Evolutionary conservation across 2,329 filamentous ascomycete genomes (phyloP), one percentile per base, ranked within the genome.

Genomic region (Aspergillus sp.): DNA sequence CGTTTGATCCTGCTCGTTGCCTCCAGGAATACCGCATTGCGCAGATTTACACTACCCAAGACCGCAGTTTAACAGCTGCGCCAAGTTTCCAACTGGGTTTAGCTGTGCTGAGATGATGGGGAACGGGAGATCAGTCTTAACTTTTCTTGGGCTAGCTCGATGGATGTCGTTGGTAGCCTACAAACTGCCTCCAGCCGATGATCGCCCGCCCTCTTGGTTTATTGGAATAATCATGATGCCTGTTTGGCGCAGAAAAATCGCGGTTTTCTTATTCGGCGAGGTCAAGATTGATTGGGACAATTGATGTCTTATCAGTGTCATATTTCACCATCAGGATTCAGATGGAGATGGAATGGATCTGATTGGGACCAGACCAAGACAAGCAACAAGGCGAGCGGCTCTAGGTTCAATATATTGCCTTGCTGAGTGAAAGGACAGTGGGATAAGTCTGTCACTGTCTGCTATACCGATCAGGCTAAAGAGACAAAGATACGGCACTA

Each of bases 41-140:
- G 13, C 34, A 41, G 34, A 15, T 15, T 57, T 45, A 47, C 45
- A 38, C 50, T 45, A 57, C 57, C 60, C 28, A 45, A 62, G 57
- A 43, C 30, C 55, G 60, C 59, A 66, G 45, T 55, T 60, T 62
- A 57, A 62, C 43, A 55, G 48, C 54, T 61, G 62, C 54, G 62
- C 62, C 59, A 66, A 66, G 64, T 19, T 31, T 52, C 54, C 19
- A 43, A 58, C 22, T 45, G n/a, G 60, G 59, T 55, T 59, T 64
- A 66, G 62, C n/a, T 43, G 19, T 51, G 25, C 43, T 53, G n/a
- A 56, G 17, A 46, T 45, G 43, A 53, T 52, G 56, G 54, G n/a
- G 43, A 45, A 56, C 54, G 51, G 57, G 30, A 38, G 49, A 57
- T 61, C 49, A 61, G 25, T 30, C 43, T 49, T 51, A 22, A 45